These are phyloP conservation scores for Termitomyces bulborhizus DNA, from an alignment of 768 basidiomycete species.

Conservation along the genomic window DNA sequence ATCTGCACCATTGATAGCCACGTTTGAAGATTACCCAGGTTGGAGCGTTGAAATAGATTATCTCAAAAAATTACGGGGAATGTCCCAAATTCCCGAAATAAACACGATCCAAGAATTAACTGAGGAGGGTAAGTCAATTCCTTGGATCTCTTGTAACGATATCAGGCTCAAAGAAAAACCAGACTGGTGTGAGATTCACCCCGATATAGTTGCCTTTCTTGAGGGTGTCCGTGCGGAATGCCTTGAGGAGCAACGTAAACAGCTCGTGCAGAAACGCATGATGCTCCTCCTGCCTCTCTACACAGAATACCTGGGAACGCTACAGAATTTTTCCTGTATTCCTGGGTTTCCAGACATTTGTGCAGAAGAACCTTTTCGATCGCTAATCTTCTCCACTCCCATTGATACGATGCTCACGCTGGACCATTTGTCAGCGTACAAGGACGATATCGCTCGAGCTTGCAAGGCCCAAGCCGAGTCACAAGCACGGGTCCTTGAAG, in stretches of 20 bases:
- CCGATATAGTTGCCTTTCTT: constrained; percentile 12
- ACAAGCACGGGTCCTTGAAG: constrained; percentile 10
- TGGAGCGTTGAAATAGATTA: constrained; percentile 4
- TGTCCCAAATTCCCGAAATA: constrained; percentile 15
- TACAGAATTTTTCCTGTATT: background rate
- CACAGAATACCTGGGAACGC: background rate
- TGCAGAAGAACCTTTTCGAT: constrained; percentile 15
- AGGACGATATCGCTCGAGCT: constrained; percentile 6
- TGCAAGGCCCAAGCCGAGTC: constrained; percentile 16
- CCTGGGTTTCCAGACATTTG: constrained; percentile 14
- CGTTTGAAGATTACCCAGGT: background rate
- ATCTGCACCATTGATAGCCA: background rate
- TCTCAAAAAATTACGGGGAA: background rate
- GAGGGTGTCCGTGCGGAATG: constrained; percentile 6
- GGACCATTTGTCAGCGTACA: constrained; percentile 7
- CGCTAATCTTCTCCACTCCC: constrained; percentile 15
- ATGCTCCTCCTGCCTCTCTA: background rate
- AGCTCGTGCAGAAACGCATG: background rate
- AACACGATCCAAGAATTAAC: constrained; percentile 15
- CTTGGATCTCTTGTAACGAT: background rate
- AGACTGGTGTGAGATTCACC: constrained; percentile 22
- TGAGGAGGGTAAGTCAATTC: constrained; percentile 14
- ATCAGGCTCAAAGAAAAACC: background rate
- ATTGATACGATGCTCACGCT: background rate
- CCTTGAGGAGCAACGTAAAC: background rate